Percentiles rank a stretch among this genome's conserved stretches.
Conservation (phyloP, 129 eudicot species). For the Helichrysum umbraculigerum region DNA sequence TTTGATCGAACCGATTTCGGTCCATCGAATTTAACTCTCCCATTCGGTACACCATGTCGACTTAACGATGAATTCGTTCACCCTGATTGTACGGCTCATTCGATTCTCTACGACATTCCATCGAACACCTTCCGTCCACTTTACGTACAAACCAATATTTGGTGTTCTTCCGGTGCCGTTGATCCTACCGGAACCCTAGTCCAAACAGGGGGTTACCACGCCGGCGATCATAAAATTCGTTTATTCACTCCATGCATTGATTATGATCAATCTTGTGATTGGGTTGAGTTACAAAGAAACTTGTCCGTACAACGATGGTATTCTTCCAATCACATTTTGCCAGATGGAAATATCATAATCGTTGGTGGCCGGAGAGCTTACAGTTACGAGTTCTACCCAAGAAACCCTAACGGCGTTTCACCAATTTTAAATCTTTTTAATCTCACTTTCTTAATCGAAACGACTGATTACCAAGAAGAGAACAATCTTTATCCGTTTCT, state of each 20-base stretch:
- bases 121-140: constrained; percentile 76
- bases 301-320: constrained; percentile 65
- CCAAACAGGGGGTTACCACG: constrained; percentile 72
- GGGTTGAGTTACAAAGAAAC: constrained; percentile 52
- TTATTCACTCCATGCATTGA: constrained; percentile 51
- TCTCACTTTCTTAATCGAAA: constrained; percentile 49
- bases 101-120: constrained; percentile 63
- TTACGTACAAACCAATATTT: constrained; percentile 56
- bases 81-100: constrained; percentile 74
- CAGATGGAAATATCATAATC: constrained; percentile 75
- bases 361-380: constrained; percentile 74
- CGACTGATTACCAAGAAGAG: constrained; percentile 55
- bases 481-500: constrained; percentile 84
- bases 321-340: constrained; percentile 53
- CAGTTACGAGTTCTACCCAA: constrained; percentile 78
- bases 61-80: constrained; percentile 36
- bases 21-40: constrained; percentile 60
- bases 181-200: constrained; percentile 56
- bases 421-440: constrained; percentile 11
- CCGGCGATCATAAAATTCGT: constrained; percentile 61
- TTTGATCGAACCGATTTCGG: constrained; percentile 91
- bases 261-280: constrained; percentile 44
- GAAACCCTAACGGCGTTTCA: constrained; percentile 19
- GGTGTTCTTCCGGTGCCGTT: constrained; percentile 88
- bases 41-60: constrained; percentile 42